Evolutionary conservation across 306 rosid species (phyloP).

Genomic region (Quercus berberidifolia): DNA sequence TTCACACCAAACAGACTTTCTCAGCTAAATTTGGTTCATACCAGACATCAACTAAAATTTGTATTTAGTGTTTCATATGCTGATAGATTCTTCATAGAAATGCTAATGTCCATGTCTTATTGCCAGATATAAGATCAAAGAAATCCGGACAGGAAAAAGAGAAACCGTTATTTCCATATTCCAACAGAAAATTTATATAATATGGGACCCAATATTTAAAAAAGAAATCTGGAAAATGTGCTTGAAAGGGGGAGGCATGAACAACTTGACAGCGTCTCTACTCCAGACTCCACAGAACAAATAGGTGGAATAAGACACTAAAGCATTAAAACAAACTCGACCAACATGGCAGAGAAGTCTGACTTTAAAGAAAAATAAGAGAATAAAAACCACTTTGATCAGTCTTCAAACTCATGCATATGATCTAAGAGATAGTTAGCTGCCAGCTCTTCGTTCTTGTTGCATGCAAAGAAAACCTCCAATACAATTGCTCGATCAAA

Average conservation of each 20-base stretch:
- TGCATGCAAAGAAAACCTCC: conserved; percentile 83
- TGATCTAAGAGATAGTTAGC: conserved; percentile 86
- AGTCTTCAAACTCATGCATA: conserved; percentile 67
- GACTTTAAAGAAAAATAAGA: not conserved
- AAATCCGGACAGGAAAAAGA: conserved; percentile 7
- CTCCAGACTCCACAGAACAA: not conserved
- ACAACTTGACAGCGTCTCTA: conserved; percentile 4
- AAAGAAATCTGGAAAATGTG: conserved; percentile 2
- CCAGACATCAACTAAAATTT: too few relatives aligned
- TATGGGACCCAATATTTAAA: not conserved
- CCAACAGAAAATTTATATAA: not conserved
- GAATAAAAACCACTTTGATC: conserved; percentile 13
- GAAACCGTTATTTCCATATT: not conserved
- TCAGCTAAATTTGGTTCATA: not conserved
- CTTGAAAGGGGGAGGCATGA: not conserved
- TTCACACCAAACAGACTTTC: too few relatives aligned
- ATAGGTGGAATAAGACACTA: conserved; percentile 20
- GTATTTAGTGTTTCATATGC: not conserved
- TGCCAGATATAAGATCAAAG: conserved; percentile 3
- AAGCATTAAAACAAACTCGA: conserved; percentile 8
- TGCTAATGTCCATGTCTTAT: not conserved
- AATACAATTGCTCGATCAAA: conserved; percentile 65
- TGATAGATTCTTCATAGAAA: not conserved
- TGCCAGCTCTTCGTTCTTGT: conserved; percentile 78
- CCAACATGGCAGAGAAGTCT: conserved; percentile 20